Evolutionary conservation across 306 rosid species (phyloP), one percentile per base, ranked within the genome.

Genomic region (Urtica urens): DNA sequence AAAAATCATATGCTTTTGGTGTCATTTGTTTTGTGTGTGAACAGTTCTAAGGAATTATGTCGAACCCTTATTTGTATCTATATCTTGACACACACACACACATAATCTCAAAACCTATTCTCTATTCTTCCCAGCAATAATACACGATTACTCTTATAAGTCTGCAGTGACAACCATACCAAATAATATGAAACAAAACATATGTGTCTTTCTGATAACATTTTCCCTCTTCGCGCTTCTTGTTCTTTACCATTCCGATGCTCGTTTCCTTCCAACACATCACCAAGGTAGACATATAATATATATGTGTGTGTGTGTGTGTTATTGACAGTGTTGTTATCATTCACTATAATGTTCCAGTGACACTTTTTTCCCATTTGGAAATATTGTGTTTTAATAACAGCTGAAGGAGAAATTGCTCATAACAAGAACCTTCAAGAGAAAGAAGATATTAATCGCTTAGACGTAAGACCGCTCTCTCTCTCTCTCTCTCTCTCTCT

Each of bases 381-480:
- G 39, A 70, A 50, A 41, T 59, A 51, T 50, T 26, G n/a, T n/a
- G n/a, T n/a, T n/a, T n/a, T n/a, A n/a, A n/a, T 29, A 15, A 55
- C 46, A 77, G 83, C 45, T 69, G 66, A 72, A 59, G 54, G 49
- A 49, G 66, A 46, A 38, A 48, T 28, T 65, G 25, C 37, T 34
- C 43, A 23, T 48, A 45, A 45, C 37, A 65, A 55, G 40, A 57
- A 49, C 1, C n/a, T 42, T 48, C 31, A 51, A 29, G 37, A n/a
- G 10, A 47, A 25, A 59, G 57, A 20, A 3, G 45, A 61, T 30
- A 43, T 29, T 19, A 3, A 1, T 41, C 41, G 57, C 7, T 49
- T 38, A 33, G 50, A 68, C 44, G 83, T 77, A 72, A 72, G 64
- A 9, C 23, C 18, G 14, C 44, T 30, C 45, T 20, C 51, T 54